A percentile compares a stretch with the other conserved stretches of the same genome.
Conservation (phyloP, 2,329 filamentous ascomycete species). For the Lasiodiplodia citricola region DNA sequence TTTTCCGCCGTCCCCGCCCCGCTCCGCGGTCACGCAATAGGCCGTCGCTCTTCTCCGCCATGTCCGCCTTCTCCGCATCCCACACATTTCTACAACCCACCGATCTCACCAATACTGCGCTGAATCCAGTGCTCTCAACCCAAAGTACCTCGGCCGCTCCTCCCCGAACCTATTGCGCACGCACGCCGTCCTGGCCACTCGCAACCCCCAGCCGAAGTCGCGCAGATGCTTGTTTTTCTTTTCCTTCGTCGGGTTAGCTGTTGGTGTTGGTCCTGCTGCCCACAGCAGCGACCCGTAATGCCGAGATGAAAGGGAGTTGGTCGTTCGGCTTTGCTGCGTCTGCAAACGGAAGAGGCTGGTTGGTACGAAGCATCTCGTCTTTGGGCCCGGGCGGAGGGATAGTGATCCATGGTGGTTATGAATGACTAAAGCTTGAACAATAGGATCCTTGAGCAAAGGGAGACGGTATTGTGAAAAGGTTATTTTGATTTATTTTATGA, state of each 20-base stretch:
- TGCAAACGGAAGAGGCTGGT: not conserved
- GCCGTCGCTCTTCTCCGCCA: not conserved
- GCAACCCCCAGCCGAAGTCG: not conserved
- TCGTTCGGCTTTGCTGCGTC: not conserved
- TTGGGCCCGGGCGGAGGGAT: not conserved
- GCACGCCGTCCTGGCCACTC: not conserved
- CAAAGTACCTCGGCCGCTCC: not conserved
- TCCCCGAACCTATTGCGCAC: not conserved
- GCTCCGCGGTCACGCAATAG: no score
- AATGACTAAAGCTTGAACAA: not conserved
- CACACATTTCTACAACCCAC: not conserved
- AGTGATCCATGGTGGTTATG: not conserved
- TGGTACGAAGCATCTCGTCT: not conserved
- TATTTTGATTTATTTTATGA: no score
- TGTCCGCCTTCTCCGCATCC: not conserved
- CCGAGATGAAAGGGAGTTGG: not conserved
- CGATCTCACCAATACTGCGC: slow-evolving; percentile 4
- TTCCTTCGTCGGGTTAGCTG: not conserved
- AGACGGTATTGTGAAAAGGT: no score
- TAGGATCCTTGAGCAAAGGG: no score
- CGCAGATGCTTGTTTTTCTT: not conserved
- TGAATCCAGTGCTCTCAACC: not conserved
- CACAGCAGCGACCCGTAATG: not conserved
- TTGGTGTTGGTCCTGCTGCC: no score
- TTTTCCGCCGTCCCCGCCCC: not conserved